Conservation (phyloP, 106 monocot genomes). For the Dendrobium huoshanense region DNA sequence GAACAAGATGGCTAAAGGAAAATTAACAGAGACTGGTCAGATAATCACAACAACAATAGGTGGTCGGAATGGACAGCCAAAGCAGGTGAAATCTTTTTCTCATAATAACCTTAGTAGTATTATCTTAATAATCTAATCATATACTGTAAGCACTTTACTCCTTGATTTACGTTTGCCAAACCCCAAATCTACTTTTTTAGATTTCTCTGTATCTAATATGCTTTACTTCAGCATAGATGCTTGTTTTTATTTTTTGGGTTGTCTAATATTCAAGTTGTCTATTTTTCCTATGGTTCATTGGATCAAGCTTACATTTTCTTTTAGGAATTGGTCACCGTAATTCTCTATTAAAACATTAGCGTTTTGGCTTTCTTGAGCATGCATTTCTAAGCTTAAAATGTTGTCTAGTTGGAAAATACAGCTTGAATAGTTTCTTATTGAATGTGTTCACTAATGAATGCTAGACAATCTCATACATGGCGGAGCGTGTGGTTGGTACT, state of each 20-base stretch:
- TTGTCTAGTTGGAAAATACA: neutral
- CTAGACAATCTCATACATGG: constrained; percentile 83
- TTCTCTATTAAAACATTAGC: neutral
- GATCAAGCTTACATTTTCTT: neutral
- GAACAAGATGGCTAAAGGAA: constrained; percentile 38
- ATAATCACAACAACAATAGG: constrained; percentile 73
- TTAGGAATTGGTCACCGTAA: neutral
- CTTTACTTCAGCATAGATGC: neutral
- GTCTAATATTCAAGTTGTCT: neutral
- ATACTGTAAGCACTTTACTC: neutral
- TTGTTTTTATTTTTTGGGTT: neutral
- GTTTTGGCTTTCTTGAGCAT: neutral
- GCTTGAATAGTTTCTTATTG: neutral
- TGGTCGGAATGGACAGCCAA: constrained; percentile 73
- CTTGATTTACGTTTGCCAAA: neutral
- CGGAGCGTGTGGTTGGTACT: constrained; percentile 77
- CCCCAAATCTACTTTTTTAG: neutral
- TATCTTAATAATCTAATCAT: neutral
- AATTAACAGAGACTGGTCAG: constrained; percentile 69
- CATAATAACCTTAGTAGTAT: neutral
- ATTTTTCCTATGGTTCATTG: neutral
- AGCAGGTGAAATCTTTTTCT: constrained; percentile 46
- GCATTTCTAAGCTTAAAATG: neutral
- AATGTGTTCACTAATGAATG: constrained; percentile 5
- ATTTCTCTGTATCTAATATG: neutral